These are phyloP conservation scores for Teunomyces aglyptinius DNA, from an alignment of 805 yeast genomes.

Conservation along the genomic window DNA sequence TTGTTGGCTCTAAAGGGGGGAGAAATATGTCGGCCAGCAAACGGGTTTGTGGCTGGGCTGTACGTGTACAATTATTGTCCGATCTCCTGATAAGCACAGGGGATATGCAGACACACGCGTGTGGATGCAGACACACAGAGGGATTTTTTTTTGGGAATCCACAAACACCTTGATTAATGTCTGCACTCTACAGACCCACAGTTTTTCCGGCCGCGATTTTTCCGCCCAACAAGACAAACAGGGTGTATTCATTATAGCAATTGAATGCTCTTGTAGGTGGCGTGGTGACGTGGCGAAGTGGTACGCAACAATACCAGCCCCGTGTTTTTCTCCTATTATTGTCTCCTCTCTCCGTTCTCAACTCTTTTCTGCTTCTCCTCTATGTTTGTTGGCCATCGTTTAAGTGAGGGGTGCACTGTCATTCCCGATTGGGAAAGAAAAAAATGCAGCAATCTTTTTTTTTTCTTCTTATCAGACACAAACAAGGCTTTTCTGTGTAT, in stretches of 20 bases:
- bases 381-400: slow-evolving; percentile 2
- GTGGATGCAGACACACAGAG: not conserved
- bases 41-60: not conserved
- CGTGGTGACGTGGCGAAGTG: not conserved
- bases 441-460: not conserved
- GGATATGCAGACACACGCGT: not conserved
- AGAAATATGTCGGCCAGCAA: not conserved
- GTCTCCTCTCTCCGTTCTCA: not conserved
- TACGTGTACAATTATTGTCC: not conserved
- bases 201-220: not conserved
- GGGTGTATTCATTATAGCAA: too few relatives aligned
- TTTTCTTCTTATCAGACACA: not conserved
- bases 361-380: slow-evolving; percentile 1
- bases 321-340: too few relatives aligned
- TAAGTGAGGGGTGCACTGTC: not conserved
- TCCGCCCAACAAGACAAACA: not conserved
- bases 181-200: not conserved
- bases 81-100: not conserved
- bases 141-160: not conserved
- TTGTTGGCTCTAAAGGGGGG: not conserved
- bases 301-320: not conserved
- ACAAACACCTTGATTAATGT: not conserved
- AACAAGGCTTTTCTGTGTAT: not conserved
- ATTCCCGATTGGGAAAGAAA: not conserved
- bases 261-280: too few relatives aligned